phyloP scores from a whole-genome alignment of 176 grass and related monocot genomes.

The Cocos nucifera region DNA sequence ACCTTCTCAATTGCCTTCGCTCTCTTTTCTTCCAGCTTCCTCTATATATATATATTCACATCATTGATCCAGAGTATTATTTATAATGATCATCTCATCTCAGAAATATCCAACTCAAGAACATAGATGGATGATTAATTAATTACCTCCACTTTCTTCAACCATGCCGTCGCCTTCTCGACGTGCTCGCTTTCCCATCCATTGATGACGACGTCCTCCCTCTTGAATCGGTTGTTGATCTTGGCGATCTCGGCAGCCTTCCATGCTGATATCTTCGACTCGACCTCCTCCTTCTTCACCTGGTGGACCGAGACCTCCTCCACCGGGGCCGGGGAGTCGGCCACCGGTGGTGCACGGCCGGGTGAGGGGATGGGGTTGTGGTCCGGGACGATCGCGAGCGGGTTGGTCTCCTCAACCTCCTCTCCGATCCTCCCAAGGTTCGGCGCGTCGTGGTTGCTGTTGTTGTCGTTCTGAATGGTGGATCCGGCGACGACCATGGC shows the following conservation, averaged over 20 bases:
- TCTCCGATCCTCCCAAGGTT: slow-evolving; percentile 39
- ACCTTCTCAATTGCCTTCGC: slow-evolving; percentile 66
- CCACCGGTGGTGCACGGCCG: neutral
- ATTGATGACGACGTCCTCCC: slow-evolving; percentile 55
- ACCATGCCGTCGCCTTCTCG: slow-evolving; percentile 29
- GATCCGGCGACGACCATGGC: slow-evolving; percentile 61
- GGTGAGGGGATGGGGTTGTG: slow-evolving; percentile 20
- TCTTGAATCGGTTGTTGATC: slow-evolving; percentile 52
- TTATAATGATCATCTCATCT: too few species aligned
- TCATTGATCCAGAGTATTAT: too few species aligned
- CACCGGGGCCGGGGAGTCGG: neutral
- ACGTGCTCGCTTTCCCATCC: slow-evolving; percentile 52
- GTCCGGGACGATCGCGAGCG: slow-evolving; percentile 44
- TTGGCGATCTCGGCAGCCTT: slow-evolving; percentile 47
- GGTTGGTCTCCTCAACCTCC: slow-evolving; percentile 43
- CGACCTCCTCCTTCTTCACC: slow-evolving; percentile 64
- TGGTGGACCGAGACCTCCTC: slow-evolving; percentile 25
- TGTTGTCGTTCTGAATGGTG: slow-evolving; percentile 5
- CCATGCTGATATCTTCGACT: slow-evolving; percentile 62
- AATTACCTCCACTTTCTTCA: slow-evolving; percentile 55
- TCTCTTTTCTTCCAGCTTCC: slow-evolving; percentile 57
- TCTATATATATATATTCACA: slow-evolving; percentile 4
- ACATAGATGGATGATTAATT: neutral
- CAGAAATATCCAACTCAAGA: too few species aligned
- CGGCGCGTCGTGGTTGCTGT: neutral